phyloP scores from a whole-genome alignment of 805 yeast genomes.

The Torulaspora microellipsoides region DNA sequence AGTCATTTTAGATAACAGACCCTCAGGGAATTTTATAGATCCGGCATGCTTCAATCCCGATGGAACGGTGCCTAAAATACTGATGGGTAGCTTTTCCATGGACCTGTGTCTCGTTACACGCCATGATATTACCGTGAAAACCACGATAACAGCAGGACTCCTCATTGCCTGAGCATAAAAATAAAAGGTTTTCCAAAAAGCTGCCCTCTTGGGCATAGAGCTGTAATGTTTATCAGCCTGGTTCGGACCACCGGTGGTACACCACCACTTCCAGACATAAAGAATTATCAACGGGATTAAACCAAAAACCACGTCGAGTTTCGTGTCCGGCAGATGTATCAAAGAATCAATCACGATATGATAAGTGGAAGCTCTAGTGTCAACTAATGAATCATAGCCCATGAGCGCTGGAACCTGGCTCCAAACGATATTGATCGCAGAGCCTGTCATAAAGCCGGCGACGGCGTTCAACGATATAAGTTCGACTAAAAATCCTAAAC shows the following conservation, averaged over 20 bases:
- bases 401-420: slow-evolving; percentile 85
- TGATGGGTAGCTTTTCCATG: slow-evolving; percentile 36
- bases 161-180: slow-evolving; percentile 74
- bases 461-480: slow-evolving; percentile 88
- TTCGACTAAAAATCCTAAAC: slow-evolving; percentile 85
- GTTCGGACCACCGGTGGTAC: slow-evolving; percentile 51
- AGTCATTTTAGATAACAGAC: slow-evolving; percentile 56
- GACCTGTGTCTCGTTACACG: slow-evolving; percentile 52
- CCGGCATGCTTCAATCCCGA: slow-evolving; percentile 77
- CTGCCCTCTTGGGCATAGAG: slow-evolving; percentile 15
- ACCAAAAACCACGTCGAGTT: slow-evolving; percentile 85
- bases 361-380: slow-evolving; percentile 70
- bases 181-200: slow-evolving; percentile 38
- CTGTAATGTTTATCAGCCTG: slow-evolving; percentile 49
- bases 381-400: slow-evolving; percentile 66
- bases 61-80: slow-evolving; percentile 72
- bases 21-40: slow-evolving; percentile 58
- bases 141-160: slow-evolving; percentile 73
- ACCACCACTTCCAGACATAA: slow-evolving; percentile 61
- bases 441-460: slow-evolving; percentile 91
- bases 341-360: slow-evolving; percentile 63
- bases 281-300: slow-evolving; percentile 64
- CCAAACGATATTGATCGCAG: slow-evolving; percentile 72
- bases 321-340: slow-evolving; percentile 63
- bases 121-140: slow-evolving; percentile 80